phyloP scores from a whole-genome alignment of 306 rosid species.

The Cicer chorassanicum region DNA sequence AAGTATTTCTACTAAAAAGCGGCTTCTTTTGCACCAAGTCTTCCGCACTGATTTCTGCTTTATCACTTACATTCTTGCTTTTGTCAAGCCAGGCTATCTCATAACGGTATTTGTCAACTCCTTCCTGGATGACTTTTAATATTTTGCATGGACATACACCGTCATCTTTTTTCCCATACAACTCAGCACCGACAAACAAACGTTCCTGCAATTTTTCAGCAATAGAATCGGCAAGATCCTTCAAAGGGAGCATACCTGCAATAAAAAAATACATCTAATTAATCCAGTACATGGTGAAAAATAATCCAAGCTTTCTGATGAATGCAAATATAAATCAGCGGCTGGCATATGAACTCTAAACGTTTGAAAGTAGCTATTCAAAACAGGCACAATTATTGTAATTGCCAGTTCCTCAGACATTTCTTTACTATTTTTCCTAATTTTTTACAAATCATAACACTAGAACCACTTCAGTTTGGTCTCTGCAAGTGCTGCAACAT shows the following conservation, averaged over 20 bases:
- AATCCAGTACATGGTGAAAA: conserved; percentile 24
- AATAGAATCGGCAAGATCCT: conserved; percentile 79
- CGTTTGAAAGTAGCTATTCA: conserved; percentile 23
- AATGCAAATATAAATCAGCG: conserved; percentile 8
- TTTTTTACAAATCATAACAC: conserved; percentile 4
- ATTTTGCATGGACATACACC: conserved; percentile 69
- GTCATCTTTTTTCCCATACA: conserved; percentile 70
- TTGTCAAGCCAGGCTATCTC: conserved; percentile 85
- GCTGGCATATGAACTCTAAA: conserved; percentile 11
- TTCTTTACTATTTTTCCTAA: conserved; percentile 28
- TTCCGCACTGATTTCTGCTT: conserved; percentile 51
- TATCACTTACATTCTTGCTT: conserved; percentile 63
- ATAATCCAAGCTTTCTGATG: conserved; percentile 13
- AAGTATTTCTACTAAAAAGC: conserved; percentile 73
- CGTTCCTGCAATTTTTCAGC: conserved; percentile 66
- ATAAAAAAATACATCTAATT: conserved; percentile 30
- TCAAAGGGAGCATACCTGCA: conserved; percentile 85
- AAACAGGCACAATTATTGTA: neutral
- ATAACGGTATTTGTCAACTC: conserved; percentile 53
- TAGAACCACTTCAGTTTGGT: conserved; percentile 30
- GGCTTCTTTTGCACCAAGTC: conserved; percentile 78
- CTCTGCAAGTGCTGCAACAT: conserved; percentile 24
- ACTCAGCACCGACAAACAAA: conserved; percentile 76
- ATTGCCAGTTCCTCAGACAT: conserved; percentile 32
- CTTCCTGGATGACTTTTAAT: conserved; percentile 61